phyloP scores from a whole-genome alignment of 495 filamentous ascomycete genomes.

The Chaetomium cochliodes region DNA sequence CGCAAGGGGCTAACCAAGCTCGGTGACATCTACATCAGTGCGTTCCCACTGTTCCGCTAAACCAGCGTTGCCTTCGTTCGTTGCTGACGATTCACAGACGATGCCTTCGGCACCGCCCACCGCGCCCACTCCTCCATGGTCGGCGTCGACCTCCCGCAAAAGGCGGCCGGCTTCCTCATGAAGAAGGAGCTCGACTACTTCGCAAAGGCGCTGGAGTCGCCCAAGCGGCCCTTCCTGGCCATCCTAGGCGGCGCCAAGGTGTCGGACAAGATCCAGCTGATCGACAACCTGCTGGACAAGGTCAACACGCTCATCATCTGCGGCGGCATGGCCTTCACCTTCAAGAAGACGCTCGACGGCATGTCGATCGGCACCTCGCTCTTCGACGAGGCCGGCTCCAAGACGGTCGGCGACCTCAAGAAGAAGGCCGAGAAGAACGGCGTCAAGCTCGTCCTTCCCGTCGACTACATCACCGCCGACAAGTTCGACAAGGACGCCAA shows the following conservation, averaged over 20 bases:
- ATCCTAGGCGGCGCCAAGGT: slow-evolving; percentile 98
- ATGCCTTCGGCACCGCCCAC: slow-evolving; percentile 98
- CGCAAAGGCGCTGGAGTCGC: slow-evolving; percentile 90
- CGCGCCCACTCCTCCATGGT: slow-evolving; percentile 99
- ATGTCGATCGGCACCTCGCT: slow-evolving; percentile 88
- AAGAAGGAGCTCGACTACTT: slow-evolving; percentile 99
- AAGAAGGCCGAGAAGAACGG: slow-evolving; percentile 96
- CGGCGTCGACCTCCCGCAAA: slow-evolving; percentile 89
- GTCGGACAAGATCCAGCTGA: slow-evolving; percentile 98
- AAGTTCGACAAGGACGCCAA: slow-evolving; percentile 88
- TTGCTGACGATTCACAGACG: slow-evolving; percentile 56
- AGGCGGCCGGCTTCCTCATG: slow-evolving; percentile 95
- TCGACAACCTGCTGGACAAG: slow-evolving; percentile 97
- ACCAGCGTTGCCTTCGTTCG: not conserved
- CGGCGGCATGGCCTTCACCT: slow-evolving; percentile 98
- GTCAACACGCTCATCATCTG: slow-evolving; percentile 95
- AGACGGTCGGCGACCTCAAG: slow-evolving; percentile 83
- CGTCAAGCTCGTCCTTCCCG: slow-evolving; percentile 90
- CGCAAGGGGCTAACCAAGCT: slow-evolving; percentile 91
- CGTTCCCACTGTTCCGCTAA: slow-evolving; percentile 36
- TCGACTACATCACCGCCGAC: slow-evolving; percentile 93
- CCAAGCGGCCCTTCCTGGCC: slow-evolving; percentile 93
- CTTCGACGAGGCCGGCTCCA: slow-evolving; percentile 92
- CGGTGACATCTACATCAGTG: slow-evolving; percentile 96
- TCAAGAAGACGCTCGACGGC: slow-evolving; percentile 95